Evolutionary conservation across 2,329 filamentous ascomycete genomes (phyloP).

Genomic region (Truncatella angustata): DNA sequence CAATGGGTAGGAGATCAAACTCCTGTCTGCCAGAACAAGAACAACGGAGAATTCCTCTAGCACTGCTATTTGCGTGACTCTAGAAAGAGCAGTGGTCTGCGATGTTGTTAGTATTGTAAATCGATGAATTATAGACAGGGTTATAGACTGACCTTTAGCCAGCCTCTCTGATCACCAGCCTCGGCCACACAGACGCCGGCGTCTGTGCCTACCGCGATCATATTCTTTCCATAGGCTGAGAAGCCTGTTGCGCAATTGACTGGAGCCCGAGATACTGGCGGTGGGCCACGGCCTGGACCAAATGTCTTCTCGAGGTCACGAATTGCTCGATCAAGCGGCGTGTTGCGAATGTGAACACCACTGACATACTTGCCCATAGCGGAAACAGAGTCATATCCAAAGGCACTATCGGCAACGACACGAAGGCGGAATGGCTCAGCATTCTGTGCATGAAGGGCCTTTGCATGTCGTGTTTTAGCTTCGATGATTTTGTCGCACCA

Average conservation of each 20-base stretch:
- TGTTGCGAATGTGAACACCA: constrained; percentile 77
- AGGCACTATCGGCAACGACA: constrained; percentile 89
- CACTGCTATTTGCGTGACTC: constrained; percentile 89
- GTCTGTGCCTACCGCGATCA: constrained; percentile 94
- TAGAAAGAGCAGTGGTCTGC: constrained; percentile 71
- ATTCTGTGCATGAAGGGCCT: constrained; percentile 85
- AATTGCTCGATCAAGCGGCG: constrained; percentile 87
- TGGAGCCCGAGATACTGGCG: constrained; percentile 76
- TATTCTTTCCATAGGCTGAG: constrained; percentile 75
- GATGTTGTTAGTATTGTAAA: constrained; percentile 17
- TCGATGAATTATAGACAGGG: not conserved
- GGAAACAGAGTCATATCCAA: constrained; percentile 70
- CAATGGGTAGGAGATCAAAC: constrained; percentile 88
- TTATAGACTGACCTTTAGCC: constrained; percentile 68
- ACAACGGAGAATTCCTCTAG: constrained; percentile 95
- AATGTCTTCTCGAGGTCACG: constrained; percentile 81
- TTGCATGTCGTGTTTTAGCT: constrained; percentile 90
- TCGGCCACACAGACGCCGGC: constrained; percentile 91
- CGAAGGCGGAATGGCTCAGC: constrained; percentile 92
- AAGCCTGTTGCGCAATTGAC: constrained; percentile 96
- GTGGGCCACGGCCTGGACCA: constrained; percentile 66
- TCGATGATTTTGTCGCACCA: constrained; percentile 95
- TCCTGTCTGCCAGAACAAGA: constrained; percentile 86
- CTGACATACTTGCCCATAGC: constrained; percentile 58
- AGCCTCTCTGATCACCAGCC: constrained; percentile 83